phyloP scores from a whole-genome alignment of 257 asterid genomes.

The Penstemon davidsonii region DNA sequence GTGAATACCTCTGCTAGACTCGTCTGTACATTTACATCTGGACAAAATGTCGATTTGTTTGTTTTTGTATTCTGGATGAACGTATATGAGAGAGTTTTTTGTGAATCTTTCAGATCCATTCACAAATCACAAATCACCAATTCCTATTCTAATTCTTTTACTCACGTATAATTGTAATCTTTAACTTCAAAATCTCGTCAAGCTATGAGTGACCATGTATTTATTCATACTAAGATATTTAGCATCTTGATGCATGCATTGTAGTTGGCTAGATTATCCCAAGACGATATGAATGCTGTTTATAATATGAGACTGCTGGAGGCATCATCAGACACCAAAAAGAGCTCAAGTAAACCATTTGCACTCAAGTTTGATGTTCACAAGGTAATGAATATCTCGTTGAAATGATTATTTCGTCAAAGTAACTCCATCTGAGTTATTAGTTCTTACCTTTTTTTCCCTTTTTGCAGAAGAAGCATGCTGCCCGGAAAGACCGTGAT shows the following conservation, averaged over 20 bases:
- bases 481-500: slow-evolving; percentile 83
- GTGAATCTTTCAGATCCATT: neutral
- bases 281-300: slow-evolving; percentile 84
- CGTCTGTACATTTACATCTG: neutral
- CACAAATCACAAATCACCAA: neutral
- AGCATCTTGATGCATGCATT: slow-evolving; percentile 28
- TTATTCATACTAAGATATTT: slow-evolving; percentile 11
- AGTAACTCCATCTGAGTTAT: slow-evolving; percentile 22
- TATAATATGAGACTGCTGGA: slow-evolving; percentile 92
- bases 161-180: neutral
- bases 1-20: neutral
- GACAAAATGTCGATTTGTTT: neutral
- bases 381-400: slow-evolving; percentile 57
- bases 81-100: neutral
- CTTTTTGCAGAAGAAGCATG: slow-evolving; percentile 76
- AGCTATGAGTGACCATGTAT: neutral
- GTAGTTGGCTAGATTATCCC: slow-evolving; percentile 85
- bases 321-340: slow-evolving; percentile 68
- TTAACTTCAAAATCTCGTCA: slow-evolving; percentile 6
- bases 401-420: slow-evolving; percentile 17
- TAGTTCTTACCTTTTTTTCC: slow-evolving; percentile 15
- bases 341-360: slow-evolving; percentile 68
- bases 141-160: neutral
- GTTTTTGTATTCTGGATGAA: neutral
- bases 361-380: slow-evolving; percentile 87